Conservation (phyloP, 805 yeast genomes). For the Ogataea nakhonphanomensis region DNA sequence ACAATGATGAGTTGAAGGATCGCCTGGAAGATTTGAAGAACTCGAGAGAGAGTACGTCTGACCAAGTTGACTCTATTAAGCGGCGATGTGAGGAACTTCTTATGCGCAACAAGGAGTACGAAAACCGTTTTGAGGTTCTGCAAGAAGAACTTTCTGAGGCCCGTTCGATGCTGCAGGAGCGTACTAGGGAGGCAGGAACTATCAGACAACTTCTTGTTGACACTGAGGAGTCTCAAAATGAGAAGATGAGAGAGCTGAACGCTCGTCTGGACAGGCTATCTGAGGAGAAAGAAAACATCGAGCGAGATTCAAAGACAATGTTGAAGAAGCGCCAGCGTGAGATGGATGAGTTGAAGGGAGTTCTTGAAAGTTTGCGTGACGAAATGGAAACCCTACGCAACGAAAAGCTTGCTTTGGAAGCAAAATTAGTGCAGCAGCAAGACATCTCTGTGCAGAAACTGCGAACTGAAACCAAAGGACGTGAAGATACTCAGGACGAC, state of each 20-base stretch:
- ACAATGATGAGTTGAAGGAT: constrained; percentile 38
- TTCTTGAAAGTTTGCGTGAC: constrained; percentile 35
- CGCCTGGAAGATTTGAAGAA: constrained; percentile 37
- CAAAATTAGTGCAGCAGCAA: constrained; percentile 6
- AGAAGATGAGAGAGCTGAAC: constrained; percentile 52
- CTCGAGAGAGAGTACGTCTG: constrained; percentile 27
- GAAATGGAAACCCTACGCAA: constrained; percentile 18
- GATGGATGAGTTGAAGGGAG: constrained; percentile 55
- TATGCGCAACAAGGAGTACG: constrained; percentile 64
- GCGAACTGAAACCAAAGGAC: not conserved
- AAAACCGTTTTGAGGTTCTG: constrained; percentile 55
- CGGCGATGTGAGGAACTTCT: constrained; percentile 71
- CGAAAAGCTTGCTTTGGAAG: constrained; percentile 5
- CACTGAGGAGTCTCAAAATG: constrained; percentile 55
- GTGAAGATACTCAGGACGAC: not conserved
- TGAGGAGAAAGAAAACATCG: constrained; percentile 63
- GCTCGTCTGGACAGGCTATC: constrained; percentile 45
- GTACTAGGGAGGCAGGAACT: constrained; percentile 73
- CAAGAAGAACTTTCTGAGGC: constrained; percentile 84
- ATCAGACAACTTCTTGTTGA: constrained; percentile 68
- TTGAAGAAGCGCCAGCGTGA: constrained; percentile 62
- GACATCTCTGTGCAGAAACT: constrained; percentile 1
- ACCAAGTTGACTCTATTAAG: constrained; percentile 47
- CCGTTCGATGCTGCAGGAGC: constrained; percentile 68
- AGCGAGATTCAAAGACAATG: constrained; percentile 46